Evolutionary conservation across 768 basidiomycete genomes (phyloP).

Genomic region (Filobasidium wieringae): DNA sequence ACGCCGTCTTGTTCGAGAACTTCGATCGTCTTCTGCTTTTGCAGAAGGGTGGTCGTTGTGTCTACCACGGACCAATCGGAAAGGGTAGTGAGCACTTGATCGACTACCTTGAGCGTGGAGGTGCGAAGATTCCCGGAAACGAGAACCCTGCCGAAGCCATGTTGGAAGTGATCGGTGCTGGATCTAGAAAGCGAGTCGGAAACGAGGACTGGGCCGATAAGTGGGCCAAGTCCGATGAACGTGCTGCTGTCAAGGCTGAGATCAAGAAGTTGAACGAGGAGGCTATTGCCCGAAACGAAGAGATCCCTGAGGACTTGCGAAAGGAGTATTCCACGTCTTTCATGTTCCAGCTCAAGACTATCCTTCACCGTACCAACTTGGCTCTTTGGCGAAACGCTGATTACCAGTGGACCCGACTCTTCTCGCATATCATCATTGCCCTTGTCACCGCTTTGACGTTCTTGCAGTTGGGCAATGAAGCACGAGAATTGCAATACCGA

Average conservation of each 20-base stretch:
- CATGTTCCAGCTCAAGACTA: constrained; percentile 58
- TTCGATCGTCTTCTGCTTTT: constrained; percentile 72
- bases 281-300: constrained; percentile 22
- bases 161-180: constrained; percentile 48
- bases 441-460: constrained; percentile 58
- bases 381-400: constrained; percentile 63
- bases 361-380: constrained; percentile 54
- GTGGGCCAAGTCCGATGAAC: constrained; percentile 65
- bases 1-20: constrained; percentile 68
- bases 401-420: constrained; percentile 72
- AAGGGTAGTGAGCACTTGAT: constrained; percentile 52
- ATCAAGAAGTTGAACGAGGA: constrained; percentile 43
- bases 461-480: constrained; percentile 56
- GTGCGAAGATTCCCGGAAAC: constrained; percentile 52
- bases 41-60: constrained; percentile 61
- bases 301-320: constrained; percentile 15
- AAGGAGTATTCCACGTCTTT: constrained; percentile 51
- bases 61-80: constrained; percentile 50
- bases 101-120: constrained; percentile 63
- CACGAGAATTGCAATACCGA: constrained; percentile 63
- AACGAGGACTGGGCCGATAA: constrained; percentile 75
- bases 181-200: constrained; percentile 52
- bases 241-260: constrained; percentile 39
- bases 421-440: constrained; percentile 51
- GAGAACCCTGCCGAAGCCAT: constrained; percentile 67